A percentile compares a stretch with the other conserved stretches of the same genome.
Conservation (phyloP, 306 rosid species). For the Leucaena leucocephala region DNA sequence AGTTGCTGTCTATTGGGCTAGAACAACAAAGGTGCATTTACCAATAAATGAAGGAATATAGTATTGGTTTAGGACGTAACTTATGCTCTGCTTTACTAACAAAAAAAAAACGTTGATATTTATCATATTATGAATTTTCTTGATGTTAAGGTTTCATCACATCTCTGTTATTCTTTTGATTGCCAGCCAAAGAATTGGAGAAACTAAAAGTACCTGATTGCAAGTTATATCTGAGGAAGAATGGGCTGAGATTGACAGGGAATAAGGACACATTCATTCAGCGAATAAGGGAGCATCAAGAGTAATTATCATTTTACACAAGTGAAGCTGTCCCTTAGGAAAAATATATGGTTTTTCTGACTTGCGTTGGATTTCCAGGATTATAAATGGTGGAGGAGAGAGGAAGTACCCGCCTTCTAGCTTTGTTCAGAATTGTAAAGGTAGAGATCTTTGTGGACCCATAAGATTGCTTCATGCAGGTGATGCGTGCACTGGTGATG, state of each 20-base stretch:
- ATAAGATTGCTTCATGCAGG: conserved; percentile 55
- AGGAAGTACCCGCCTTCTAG: conserved; percentile 65
- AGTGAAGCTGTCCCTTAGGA: neutral
- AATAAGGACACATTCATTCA: conserved; percentile 68
- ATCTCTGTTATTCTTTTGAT: conserved; percentile 27
- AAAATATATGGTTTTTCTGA: conserved; percentile 30
- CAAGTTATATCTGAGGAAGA: conserved; percentile 73
- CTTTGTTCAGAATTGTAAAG: conserved; percentile 82
- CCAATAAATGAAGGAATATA: too few relatives aligned
- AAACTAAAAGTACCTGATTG: conserved; percentile 81
- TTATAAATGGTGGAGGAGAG: conserved; percentile 78
- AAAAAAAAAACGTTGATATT: neutral
- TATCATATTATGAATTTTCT: neutral
- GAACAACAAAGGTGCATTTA: neutral
- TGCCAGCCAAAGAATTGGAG: conserved; percentile 58
- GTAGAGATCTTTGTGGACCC: conserved; percentile 37
- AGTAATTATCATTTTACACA: conserved; percentile 53
- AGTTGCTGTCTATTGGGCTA: neutral
- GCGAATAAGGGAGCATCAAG: conserved; percentile 73
- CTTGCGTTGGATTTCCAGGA: conserved; percentile 53
- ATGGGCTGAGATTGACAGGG: conserved; percentile 79
- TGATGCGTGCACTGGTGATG: conserved; percentile 90
- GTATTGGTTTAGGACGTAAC: neutral
- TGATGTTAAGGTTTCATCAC: conserved; percentile 10
- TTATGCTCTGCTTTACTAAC: neutral